Conservation (phyloP, 345 rosid genomes). For the Populus ilicifolia region DNA sequence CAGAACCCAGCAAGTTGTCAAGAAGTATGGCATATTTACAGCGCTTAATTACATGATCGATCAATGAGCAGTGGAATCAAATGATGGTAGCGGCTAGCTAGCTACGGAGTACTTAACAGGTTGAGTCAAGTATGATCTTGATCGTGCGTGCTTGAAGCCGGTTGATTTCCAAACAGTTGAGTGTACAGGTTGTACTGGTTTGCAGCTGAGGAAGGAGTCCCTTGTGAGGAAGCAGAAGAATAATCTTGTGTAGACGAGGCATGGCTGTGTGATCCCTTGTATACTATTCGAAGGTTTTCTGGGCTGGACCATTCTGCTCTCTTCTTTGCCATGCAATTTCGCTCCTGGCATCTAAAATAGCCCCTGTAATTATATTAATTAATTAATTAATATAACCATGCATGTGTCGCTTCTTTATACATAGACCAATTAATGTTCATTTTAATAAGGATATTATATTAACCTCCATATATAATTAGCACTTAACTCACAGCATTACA, state of each 20-base stretch:
- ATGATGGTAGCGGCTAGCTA: no score
- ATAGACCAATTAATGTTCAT: no score
- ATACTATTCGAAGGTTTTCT: slow-evolving; percentile 20
- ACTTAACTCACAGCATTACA: no score
- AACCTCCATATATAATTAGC: no score
- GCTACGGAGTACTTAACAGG: no score
- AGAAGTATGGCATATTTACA: no score
- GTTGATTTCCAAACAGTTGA: slow-evolving; percentile 29
- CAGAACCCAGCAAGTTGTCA: no score
- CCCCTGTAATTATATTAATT: slow-evolving; percentile 12
- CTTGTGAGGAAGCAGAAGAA: background rate
- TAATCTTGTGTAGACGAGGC: background rate
- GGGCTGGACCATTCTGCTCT: slow-evolving; percentile 35
- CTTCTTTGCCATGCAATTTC: slow-evolving; percentile 33
- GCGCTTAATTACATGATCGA: no score
- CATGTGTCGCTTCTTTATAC: background rate
- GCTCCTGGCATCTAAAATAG: slow-evolving; percentile 39
- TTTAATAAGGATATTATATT: no score
- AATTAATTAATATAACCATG: background rate
- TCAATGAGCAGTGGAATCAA: no score
- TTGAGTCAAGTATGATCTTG: background rate
- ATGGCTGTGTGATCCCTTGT: slow-evolving; percentile 34
- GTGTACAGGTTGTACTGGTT: slow-evolving; percentile 32
- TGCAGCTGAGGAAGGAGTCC: slow-evolving; percentile 3
- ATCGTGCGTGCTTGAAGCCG: background rate